Evolutionary conservation across 257 asterid species (phyloP).

Genomic region (Lycium ferocissimum): DNA sequence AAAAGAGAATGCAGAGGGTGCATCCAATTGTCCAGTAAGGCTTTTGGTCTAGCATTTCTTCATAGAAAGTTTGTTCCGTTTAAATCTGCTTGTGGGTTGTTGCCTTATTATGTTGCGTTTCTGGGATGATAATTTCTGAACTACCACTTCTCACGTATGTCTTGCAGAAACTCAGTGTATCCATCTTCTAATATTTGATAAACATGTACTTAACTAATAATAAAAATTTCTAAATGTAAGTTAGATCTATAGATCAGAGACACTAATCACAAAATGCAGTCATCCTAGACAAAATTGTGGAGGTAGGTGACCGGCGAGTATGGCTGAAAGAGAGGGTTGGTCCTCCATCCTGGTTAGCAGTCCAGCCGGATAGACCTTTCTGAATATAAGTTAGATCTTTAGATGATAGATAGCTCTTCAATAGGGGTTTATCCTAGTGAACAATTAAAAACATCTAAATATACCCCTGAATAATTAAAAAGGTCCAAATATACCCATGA

Average conservation of each 20-base stretch:
- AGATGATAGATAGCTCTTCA: not conserved
- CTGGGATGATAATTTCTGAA: constrained; percentile 14
- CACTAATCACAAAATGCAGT: not conserved
- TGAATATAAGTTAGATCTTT: not conserved
- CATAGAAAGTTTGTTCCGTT: not conserved
- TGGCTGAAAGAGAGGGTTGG: constrained; percentile 5
- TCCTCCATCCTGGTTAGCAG: constrained; percentile 1
- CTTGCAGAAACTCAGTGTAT: not conserved
- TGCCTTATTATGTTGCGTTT: not conserved
- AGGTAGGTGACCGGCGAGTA: not conserved
- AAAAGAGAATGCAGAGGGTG: constrained; percentile 35
- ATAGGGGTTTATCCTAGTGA: not conserved
- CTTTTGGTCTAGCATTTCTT: not conserved
- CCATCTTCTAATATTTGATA: constrained; percentile 18
- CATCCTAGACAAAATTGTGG: not conserved
- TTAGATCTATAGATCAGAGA: not conserved
- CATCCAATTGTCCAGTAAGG: constrained; percentile 29
- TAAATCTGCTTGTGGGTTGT: not conserved
- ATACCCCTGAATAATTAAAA: no score
- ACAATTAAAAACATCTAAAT: no score
- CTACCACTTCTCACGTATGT: not conserved
- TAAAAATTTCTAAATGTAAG: not conserved
- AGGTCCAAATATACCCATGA: no score
- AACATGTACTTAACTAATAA: not conserved
- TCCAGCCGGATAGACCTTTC: not conserved